Conservation (phyloP, 129 eudicot genomes). For the Sambucus nigra region DNA sequence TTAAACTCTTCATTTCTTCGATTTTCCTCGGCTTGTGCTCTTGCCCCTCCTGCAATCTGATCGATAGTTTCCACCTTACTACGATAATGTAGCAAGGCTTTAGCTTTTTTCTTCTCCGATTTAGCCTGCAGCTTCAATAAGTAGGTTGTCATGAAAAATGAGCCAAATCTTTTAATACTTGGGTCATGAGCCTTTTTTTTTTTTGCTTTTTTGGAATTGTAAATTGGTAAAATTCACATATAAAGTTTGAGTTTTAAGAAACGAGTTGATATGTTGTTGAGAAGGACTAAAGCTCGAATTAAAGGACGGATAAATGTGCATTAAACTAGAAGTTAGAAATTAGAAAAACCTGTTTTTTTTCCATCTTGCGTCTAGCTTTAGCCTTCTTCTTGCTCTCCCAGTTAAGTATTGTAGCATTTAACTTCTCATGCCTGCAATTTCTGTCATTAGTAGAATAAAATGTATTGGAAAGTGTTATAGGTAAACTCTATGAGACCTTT, state of each 20-base stretch:
- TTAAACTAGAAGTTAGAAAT: background rate
- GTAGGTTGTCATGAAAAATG: conserved; percentile 12
- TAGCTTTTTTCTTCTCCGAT: conserved; percentile 41
- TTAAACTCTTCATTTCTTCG: conserved; percentile 45
- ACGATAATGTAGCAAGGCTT: conserved; percentile 29
- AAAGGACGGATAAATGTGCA: background rate
- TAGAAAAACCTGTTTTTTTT: conserved; percentile 40
- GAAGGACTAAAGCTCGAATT: conserved; percentile 6
- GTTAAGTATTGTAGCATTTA: conserved; percentile 47
- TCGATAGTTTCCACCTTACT: conserved; percentile 34
- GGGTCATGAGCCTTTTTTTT: too few relatives aligned
- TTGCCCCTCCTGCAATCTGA: conserved; percentile 50
- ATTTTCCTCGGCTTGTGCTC: conserved; percentile 37
- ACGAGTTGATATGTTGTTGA: too few relatives aligned
- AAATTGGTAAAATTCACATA: too few relatives aligned
- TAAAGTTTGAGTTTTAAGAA: too few relatives aligned
- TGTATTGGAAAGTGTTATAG: too few relatives aligned
- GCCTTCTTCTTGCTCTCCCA: conserved; percentile 82
- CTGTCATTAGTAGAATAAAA: background rate
- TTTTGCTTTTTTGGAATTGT: too few relatives aligned
- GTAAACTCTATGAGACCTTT: too few relatives aligned
- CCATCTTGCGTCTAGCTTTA: conserved; percentile 43
- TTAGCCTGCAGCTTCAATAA: conserved; percentile 40
- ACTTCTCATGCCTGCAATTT: conserved; percentile 49
- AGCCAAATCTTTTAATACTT: too few relatives aligned